phyloP scores from a whole-genome alignment of 441 rosid species.

The Jatropha multifida region DNA sequence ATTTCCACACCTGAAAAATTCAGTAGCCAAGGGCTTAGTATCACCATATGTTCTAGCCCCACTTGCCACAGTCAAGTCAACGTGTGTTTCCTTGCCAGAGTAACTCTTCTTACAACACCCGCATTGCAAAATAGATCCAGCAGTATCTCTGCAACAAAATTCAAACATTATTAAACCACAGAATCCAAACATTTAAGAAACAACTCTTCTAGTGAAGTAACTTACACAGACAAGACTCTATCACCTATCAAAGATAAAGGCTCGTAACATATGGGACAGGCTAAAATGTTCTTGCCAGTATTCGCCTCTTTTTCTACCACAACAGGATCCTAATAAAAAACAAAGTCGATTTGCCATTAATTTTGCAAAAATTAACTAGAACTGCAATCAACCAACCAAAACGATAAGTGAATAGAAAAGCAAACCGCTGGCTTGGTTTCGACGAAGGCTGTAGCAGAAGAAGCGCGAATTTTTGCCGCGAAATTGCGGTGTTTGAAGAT shows the following conservation, averaged over 20 bases:
- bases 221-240: conserved; percentile 47
- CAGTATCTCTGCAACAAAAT: conserved; percentile 37
- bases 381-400: background rate
- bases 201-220: background rate
- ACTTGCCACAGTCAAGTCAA: conserved; percentile 58
- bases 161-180: background rate
- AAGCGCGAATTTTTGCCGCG: conserved; percentile 34
- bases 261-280: conserved; percentile 72
- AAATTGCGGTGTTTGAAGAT: conserved; percentile 20
- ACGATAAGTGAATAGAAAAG: background rate
- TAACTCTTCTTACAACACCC: conserved; percentile 57
- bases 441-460: conserved; percentile 19
- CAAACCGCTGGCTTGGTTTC: conserved; percentile 44
- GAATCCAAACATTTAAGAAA: background rate
- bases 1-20: conserved; percentile 60
- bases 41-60: conserved; percentile 47
- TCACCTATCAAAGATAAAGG: conserved; percentile 36
- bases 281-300: conserved; percentile 38
- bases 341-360: background rate
- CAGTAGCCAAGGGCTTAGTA: conserved; percentile 49
- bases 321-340: conserved; percentile 36
- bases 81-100: conserved; percentile 53
- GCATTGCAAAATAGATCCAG: conserved; percentile 46
- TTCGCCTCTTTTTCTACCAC: conserved; percentile 35
- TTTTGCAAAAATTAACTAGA: background rate